Evolutionary conservation across 2,329 filamentous ascomycete species (phyloP).

Genomic region (Pseudopyrenochaeta lycopersici): DNA sequence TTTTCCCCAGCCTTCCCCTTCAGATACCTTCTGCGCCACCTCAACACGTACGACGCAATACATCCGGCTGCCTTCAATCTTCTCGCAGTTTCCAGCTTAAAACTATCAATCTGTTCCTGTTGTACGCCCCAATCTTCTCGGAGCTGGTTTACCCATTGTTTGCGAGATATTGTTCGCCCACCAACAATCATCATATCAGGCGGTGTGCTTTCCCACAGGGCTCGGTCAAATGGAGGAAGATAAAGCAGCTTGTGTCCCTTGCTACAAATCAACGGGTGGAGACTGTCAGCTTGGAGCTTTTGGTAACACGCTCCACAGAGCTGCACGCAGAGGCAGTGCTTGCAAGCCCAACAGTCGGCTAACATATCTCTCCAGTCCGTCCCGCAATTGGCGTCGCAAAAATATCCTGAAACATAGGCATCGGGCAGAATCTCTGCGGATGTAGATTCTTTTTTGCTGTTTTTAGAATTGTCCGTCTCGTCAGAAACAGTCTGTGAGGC

Average conservation of each 20-base stretch:
- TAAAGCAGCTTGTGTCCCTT: conserved; percentile 16
- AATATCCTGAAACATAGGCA: background rate
- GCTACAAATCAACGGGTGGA: conserved; percentile 9
- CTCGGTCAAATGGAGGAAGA: conserved; percentile 9
- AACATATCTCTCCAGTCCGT: conserved; percentile 4
- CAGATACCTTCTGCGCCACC: background rate
- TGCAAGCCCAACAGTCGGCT: conserved; percentile 11
- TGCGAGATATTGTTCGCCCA: background rate
- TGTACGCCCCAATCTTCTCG: conserved; percentile 10
- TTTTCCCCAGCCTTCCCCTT: too few relatives aligned
- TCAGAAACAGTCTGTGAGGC: background rate
- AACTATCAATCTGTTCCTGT: conserved; percentile 18
- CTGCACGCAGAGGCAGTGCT: conserved; percentile 14
- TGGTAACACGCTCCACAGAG: conserved; percentile 13
- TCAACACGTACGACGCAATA: conserved; percentile 4
- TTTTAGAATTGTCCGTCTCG: background rate
- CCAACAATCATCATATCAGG: background rate
- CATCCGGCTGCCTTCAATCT: conserved; percentile 8
- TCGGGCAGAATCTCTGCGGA: background rate
- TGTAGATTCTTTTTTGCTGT: background rate
- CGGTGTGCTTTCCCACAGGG: background rate
- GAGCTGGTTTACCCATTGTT: conserved; percentile 10
- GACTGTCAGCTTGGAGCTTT: conserved; percentile 5
- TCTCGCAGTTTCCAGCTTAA: conserved; percentile 13
- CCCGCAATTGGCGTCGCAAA: background rate